Base-by-base conservation (phyloP, 139 green algal genomes). In the Cymbomonas tetramitiformis region DNA sequence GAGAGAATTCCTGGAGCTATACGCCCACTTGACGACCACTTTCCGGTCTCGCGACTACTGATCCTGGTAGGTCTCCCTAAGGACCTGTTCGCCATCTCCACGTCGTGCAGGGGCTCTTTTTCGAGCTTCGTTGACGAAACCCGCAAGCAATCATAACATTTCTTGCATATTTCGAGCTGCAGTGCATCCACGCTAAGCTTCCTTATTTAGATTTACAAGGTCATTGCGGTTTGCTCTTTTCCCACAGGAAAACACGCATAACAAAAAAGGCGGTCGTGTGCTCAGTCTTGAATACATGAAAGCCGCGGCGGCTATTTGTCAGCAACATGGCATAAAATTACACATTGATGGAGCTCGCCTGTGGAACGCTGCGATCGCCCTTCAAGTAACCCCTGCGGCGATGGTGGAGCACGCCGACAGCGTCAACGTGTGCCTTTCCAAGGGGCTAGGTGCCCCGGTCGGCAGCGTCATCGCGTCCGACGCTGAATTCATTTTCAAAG, bases 201-300 rank as follows among this genome's bases (percentile, higher is more conserved):
- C n/a, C n/a, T n/a, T n/a, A n/a, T n/a, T n/a, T n/a, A n/a, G n/a
- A n/a, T n/a, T n/a, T n/a, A n/a, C n/a, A n/a, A n/a, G n/a, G n/a
- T n/a, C n/a, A n/a, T n/a, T n/a, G n/a, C n/a, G n/a, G n/a, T n/a
- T n/a, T n/a, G n/a, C n/a, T n/a, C n/a, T n/a, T n/a, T n/a, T n/a
- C n/a, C n/a, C n/a, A n/a, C n/a, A n/a, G n/a, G 79, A 90, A 56
- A 81, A 83, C 46, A 91, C 73, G 4, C 77, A 84, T 47, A 91
- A 91, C 56, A 72, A 79, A 30, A 75, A 67, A 23, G 82, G 82
- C 1, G 82, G 82, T 10, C 25, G 59, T 1, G 70, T 73, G 15
- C 70, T 86, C 30, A 60, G 56, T 4, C 39, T 81, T 34, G 44
- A 69, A 2, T 76, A 83, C 59, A 72, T 84, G 56, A 40, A 68